Conservation (phyloP, 169 alveolate species). For the Cryptosporidium parvum region DNA sequence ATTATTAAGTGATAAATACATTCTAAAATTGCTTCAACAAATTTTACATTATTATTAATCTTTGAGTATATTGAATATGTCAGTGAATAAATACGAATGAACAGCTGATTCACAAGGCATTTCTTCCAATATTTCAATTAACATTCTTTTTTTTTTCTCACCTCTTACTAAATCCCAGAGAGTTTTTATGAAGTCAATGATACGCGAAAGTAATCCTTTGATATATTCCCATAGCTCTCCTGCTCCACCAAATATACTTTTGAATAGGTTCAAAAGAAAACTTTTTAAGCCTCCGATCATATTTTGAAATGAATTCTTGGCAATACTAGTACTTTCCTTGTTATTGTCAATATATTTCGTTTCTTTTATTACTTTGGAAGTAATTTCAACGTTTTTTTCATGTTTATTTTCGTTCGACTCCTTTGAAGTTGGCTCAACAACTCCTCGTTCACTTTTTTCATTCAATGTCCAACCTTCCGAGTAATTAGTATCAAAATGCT, state of each 20-base stretch:
- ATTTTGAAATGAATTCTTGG: slow-evolving; percentile 58
- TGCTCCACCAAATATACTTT: slow-evolving; percentile 67
- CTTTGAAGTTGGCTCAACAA: background rate
- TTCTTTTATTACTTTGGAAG: slow-evolving; percentile 44
- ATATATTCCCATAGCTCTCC: slow-evolving; percentile 66
- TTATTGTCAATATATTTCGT: slow-evolving; percentile 23
- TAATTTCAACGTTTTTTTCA: slow-evolving; percentile 20
- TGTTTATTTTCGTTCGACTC: background rate
- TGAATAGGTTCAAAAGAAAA: slow-evolving; percentile 45
- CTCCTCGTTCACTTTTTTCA: background rate
- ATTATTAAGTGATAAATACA: background rate
- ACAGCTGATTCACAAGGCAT: slow-evolving; percentile 44
- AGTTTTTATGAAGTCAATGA: slow-evolving; percentile 54
- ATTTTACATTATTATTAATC: background rate
- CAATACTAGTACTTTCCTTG: background rate
- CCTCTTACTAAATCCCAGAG: slow-evolving; percentile 64
- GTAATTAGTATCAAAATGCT: background rate
- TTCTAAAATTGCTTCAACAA: background rate
- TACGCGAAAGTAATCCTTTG: slow-evolving; percentile 59
- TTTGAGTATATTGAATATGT: background rate
- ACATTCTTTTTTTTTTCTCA: slow-evolving; percentile 32
- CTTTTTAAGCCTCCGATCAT: slow-evolving; percentile 70
- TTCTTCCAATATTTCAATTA: slow-evolving; percentile 37
- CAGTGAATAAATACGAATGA: slow-evolving; percentile 15
- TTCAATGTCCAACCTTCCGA: slow-evolving; percentile 27